phyloP scores from a whole-genome alignment of 306 rosid species.

The Prunus fruticosa region DNA sequence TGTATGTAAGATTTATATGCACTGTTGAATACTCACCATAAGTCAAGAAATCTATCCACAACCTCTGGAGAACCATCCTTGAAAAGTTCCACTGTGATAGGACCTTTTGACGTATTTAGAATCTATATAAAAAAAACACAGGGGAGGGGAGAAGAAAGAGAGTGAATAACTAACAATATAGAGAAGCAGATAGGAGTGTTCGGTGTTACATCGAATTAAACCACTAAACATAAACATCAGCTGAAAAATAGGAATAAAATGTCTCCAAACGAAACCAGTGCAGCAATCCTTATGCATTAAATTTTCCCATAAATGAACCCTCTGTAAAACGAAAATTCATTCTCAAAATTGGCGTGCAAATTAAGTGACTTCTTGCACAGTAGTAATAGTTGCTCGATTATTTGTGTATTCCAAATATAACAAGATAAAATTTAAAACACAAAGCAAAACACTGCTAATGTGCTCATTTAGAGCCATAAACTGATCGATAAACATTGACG shows the following conservation, averaged over 20 bases:
- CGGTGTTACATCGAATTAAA: neutral
- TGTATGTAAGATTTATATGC: neutral
- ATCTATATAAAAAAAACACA: slow-evolving; percentile 35
- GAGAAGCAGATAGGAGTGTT: neutral
- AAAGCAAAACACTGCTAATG: neutral
- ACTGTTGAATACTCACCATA: slow-evolving; percentile 60
- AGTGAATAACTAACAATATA: neutral
- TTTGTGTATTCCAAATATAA: neutral
- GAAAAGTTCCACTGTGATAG: slow-evolving; percentile 59
- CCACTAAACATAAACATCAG: neutral
- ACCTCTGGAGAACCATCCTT: slow-evolving; percentile 95
- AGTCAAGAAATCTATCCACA: slow-evolving; percentile 94
- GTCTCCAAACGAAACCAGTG: neutral
- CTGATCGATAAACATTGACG: neutral
- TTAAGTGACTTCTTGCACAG: neutral
- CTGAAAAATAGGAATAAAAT: neutral
- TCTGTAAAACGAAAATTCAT: neutral
- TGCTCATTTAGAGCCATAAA: neutral
- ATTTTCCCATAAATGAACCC: neutral
- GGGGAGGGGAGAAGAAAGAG: neutral
- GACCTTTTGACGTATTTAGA: slow-evolving; percentile 88
- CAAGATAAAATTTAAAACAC: neutral
- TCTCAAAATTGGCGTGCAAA: neutral
- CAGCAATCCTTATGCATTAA: neutral
- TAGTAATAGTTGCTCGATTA: neutral